Percentiles rank a stretch among this genome's conserved stretches.
phyloP scores from a whole-genome alignment of 1,139 yeast genomes.

The Zygosaccharomyces sapae region DNA sequence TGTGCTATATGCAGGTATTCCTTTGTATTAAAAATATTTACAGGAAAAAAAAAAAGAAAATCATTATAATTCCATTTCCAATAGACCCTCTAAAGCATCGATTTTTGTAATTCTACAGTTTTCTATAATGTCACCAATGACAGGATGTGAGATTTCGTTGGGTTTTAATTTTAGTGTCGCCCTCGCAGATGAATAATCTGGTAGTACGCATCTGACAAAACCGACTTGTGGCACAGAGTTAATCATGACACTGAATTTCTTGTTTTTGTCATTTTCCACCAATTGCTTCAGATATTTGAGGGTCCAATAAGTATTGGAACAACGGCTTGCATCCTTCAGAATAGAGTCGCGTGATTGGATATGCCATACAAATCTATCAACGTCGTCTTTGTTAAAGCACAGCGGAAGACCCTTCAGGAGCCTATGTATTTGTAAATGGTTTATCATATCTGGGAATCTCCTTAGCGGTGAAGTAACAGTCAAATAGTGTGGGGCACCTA shows the following conservation, averaged over 20 bases:
- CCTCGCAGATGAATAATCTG: constrained; percentile 39
- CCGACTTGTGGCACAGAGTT: constrained; percentile 41
- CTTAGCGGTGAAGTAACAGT: constrained; percentile 89
- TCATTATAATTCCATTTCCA: constrained; percentile 27
- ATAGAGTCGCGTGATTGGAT: constrained; percentile 38
- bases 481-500: constrained; percentile 64
- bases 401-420: constrained; percentile 29
- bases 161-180: constrained; percentile 28
- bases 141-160: constrained; percentile 27
- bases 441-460: constrained; percentile 75
- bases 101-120: constrained; percentile 40
- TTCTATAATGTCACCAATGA: constrained; percentile 42
- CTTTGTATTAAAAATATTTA: not conserved
- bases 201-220: constrained; percentile 39
- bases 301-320: constrained; percentile 42
- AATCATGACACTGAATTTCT: constrained; percentile 37
- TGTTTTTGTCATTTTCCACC: constrained; percentile 12
- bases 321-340: constrained; percentile 33
- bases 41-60: not conserved
- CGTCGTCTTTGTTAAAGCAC: constrained; percentile 27
- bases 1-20: not conserved
- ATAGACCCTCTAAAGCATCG: constrained; percentile 40
- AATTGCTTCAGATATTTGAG: constrained; percentile 37
- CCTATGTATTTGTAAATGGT: constrained; percentile 67
- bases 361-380: constrained; percentile 32